A percentile compares a stretch with the other conserved stretches of the same genome.
phyloP scores from a whole-genome alignment of 331 rosid genomes.

The Quercus lobata region DNA sequence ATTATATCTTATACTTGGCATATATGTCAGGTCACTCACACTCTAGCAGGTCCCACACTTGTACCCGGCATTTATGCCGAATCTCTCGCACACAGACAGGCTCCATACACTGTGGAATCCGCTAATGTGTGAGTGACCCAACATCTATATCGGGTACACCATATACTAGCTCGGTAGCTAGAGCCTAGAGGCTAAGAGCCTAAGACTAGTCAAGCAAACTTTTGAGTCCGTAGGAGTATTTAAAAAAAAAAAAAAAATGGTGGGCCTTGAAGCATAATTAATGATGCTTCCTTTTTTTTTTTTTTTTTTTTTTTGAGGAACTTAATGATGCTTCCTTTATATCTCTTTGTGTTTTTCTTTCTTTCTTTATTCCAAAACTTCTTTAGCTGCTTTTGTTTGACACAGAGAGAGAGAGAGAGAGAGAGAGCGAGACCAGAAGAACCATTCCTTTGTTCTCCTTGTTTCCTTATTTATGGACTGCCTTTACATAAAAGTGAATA shows the following conservation, averaged over 20 bases:
- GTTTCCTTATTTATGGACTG: conserved; percentile 27
- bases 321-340: conserved; percentile 26
- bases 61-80: too few relatives aligned
- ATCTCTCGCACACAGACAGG: too few relatives aligned
- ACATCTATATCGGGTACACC: too few relatives aligned
- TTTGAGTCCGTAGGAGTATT: conserved; percentile 11
- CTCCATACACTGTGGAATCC: accelerated
- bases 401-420: conserved; percentile 23
- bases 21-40: too few relatives aligned
- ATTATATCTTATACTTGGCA: accelerated
- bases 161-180: background rate
- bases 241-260: conserved; percentile 24
- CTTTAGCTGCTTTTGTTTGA: conserved; percentile 40
- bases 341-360: background rate
- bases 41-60: accelerated
- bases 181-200: background rate
- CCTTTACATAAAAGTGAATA: conserved; percentile 49
- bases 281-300: conserved; percentile 20
- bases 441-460: conserved; percentile 59
- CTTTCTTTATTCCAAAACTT: conserved; percentile 65
- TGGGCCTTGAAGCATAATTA: conserved; percentile 39
- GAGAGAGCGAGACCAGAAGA: conserved; percentile 23
- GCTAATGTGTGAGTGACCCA: too few relatives aligned
- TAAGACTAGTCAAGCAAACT: conserved; percentile 23
- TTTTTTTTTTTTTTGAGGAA: too few relatives aligned